phyloP scores from a whole-genome alignment of 306 rosid species.

The Sophora flavescens region DNA sequence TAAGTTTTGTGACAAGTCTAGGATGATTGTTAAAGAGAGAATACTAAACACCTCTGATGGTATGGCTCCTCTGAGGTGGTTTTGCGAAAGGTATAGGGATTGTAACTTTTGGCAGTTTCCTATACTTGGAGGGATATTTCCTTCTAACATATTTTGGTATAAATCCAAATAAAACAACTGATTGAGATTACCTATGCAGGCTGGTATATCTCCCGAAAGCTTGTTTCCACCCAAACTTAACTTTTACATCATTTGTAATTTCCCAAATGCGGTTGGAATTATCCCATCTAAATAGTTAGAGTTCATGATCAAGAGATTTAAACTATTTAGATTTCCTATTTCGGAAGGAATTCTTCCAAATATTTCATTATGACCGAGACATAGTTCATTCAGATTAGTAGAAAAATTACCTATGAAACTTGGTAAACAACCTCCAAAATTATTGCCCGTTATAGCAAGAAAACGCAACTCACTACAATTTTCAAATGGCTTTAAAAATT shows the following conservation, averaged over 20 bases:
- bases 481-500: conserved; percentile 42
- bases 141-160: conserved; percentile 40
- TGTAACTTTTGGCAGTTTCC: conserved; percentile 39
- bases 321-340: conserved; percentile 40
- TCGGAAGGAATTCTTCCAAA: conserved; percentile 41
- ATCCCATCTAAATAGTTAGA: background rate
- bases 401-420: conserved; percentile 48
- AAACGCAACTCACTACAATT: conserved; percentile 41
- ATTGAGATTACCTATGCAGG: conserved; percentile 49
- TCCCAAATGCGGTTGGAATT: conserved; percentile 45
- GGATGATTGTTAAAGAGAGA: background rate
- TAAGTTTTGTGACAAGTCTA: conserved; percentile 49
- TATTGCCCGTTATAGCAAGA: conserved; percentile 11
- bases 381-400: background rate
- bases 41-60: conserved; percentile 39
- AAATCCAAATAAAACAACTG: conserved; percentile 20
- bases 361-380: conserved; percentile 26
- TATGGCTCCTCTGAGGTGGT: conserved; percentile 47
- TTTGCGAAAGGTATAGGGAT: background rate
- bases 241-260: conserved; percentile 11
- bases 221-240: conserved; percentile 12
- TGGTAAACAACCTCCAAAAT: conserved; percentile 55
- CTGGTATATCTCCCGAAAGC: conserved; percentile 38
- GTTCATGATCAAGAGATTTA: background rate
- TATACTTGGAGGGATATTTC: conserved; percentile 49